Conservation (phyloP, 2,329 filamentous ascomycete genomes). For the Exophiala phaeomuriformis region DNA sequence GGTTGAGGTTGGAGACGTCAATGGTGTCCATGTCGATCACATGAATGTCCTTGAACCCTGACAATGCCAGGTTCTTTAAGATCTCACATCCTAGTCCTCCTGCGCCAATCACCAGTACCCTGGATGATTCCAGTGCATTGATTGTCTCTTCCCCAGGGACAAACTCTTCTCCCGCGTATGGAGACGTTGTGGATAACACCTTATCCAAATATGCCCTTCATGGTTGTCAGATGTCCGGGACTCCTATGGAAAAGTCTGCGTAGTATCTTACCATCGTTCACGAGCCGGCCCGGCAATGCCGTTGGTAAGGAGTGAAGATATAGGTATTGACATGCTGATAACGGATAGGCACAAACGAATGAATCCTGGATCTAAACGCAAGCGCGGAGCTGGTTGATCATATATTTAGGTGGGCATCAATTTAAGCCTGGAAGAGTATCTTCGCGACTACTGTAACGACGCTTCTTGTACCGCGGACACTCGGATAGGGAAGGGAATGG, state of each 20-base stretch:
- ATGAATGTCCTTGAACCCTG: conserved; percentile 93
- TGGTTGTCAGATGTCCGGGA: background rate
- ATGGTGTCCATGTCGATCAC: conserved; percentile 99
- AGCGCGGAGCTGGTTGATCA: background rate
- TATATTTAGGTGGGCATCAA: background rate
- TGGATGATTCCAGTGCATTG: conserved; percentile 59
- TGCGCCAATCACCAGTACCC: conserved; percentile 66
- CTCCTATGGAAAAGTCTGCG: background rate
- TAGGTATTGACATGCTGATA: conserved; percentile 11
- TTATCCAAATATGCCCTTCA: conserved; percentile 77
- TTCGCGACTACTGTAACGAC: no score
- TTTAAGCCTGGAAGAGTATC: no score
- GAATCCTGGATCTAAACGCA: no score
- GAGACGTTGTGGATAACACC: conserved; percentile 67
- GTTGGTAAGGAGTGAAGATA: conserved; percentile 20
- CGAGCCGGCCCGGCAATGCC: conserved; percentile 13
- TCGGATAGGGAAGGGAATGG: background rate
- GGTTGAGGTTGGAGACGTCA: conserved; percentile 95
- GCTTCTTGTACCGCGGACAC: no score
- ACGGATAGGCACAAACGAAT: background rate
- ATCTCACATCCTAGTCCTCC: conserved; percentile 95
- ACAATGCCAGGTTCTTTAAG: conserved; percentile 88
- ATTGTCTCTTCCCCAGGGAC: conserved; percentile 46
- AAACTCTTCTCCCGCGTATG: conserved; percentile 66
- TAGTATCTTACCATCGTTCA: conserved; percentile 29